Evolutionary conservation across 257 asterid species (phyloP), one percentile per base, ranked within the genome.

Genomic region (Jasminum sambac): DNA sequence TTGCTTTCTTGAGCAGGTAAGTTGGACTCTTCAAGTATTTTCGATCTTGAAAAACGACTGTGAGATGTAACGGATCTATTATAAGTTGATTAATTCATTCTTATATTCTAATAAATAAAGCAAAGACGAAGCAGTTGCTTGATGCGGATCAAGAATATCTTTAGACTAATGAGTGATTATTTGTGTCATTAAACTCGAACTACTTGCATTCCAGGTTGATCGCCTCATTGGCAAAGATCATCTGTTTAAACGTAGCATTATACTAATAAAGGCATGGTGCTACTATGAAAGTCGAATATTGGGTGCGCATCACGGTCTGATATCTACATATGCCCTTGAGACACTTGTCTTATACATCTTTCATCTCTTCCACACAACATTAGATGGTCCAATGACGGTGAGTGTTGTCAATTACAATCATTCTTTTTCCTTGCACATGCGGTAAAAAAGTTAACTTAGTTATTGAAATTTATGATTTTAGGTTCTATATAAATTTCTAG

Each of bases 291-390:
- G 98, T 66, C 98, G 99, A 24, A 82, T 95, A 59, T 95, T 91
- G 48, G 99, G 99, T 68, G 93, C 96, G 60, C 87, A 89, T 75
- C 96, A 91, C 48, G 98, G 98, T 21, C 73, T 95, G 86, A 87
- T 95, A 73, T 91, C 98, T 50, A 95, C 99, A 1, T 95, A 95
- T 80, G 99, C 98, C 30, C 78, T 95, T 84, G 99, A 95, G 84
- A 91, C 95, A 4, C 66, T 95, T 78, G 96, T 95, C 71, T 72
- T 95, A 34, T 89, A 89, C 82, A 91, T 95, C 68, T 91, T 95
- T 88, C 93, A 91, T 76, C 82, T 83, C 9, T 95, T 85, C 78
- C 92, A 89, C 83, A 74, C 96, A 19, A 69, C 78, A 19, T 79
- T 95, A 76, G 83, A 85, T 38, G 99, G 96, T 13, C 98, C 99